phyloP scores from a whole-genome alignment of 1,284 basidiomycete genomes.

The Puccinia triticina region DNA sequence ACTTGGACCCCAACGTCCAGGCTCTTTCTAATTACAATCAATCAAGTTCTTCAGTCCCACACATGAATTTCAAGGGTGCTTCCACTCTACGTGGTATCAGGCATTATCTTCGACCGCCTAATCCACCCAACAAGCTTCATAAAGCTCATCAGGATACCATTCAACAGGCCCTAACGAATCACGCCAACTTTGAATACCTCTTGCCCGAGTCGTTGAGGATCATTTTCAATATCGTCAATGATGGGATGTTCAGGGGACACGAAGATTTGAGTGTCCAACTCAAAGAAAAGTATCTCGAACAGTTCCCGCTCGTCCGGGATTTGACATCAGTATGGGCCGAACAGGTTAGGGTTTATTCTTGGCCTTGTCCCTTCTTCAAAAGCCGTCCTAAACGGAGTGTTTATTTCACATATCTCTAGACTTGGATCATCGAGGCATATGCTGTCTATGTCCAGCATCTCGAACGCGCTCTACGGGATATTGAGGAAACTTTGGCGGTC shows the following conservation, averaged over 20 bases:
- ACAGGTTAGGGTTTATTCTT: conserved; percentile 66
- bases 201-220: conserved; percentile 81
- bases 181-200: conserved; percentile 62
- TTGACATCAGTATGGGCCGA: conserved; percentile 90
- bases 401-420: conserved; percentile 65
- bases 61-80: conserved; percentile 20
- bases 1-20: neutral
- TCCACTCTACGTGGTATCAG: conserved; percentile 46
- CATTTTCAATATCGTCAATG: conserved; percentile 80
- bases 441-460: conserved; percentile 87
- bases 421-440: conserved; percentile 87
- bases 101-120: conserved; percentile 53
- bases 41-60: conserved; percentile 19
- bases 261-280: conserved; percentile 77
- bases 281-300: conserved; percentile 83
- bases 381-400: neutral
- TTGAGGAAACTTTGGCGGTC: conserved; percentile 75
- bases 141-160: conserved; percentile 50
- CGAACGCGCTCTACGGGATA: conserved; percentile 81
- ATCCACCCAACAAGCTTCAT: conserved; percentile 53
- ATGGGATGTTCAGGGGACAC: conserved; percentile 82
- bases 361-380: neutral
- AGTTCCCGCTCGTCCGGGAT: conserved; percentile 85
- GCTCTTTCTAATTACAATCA: conserved; percentile 21
- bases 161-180: conserved; percentile 8